Base-by-base conservation (phyloP, 2,329 filamentous ascomycete genomes). In the Amesomyces nigricolor region DNA sequence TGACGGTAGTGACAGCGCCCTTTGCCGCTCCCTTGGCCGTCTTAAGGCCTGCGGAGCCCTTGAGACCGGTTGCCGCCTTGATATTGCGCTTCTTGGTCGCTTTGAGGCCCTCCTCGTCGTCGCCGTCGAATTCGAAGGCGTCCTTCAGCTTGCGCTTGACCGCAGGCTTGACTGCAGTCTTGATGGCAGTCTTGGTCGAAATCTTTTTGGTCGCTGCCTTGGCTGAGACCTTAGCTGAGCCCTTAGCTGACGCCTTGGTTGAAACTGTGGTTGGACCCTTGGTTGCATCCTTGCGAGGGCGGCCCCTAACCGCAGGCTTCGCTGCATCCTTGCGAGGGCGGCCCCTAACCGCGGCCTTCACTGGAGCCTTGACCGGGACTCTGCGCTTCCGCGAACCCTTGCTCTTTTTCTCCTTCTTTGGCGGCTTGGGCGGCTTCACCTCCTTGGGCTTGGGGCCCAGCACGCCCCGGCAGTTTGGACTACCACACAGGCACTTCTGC, bases 401-500 rank as follows among this genome's bases (percentile, higher is more conserved):
- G 5, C 26, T 42, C 16, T 54, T 47, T 30, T 56, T 48, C 14
- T 73, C 72, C 30, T 75, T 71, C 64, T 79, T 80, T n/a, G 52
- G 14, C 39, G 73, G 67, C 62, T 76, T 74, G 30, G 71, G 68
- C 32, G 63, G 66, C 67, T 80, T 82, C 52, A 76, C 72, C 60
- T 81, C 80, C 62, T 81, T 79, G 22, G 79, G 77, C 65, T 81
- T 82, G 7, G 83, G 83, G 0, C 83, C 83, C 37, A 86, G 72
- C 17, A 86, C 77, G 42, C 83, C 83, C 53, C 83, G 80, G 68
- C 83, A 86, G 70, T 86, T 86, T 38, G 73, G 68, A 61, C 78
- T 78, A 58, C 82, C 82, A 67, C 83, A 86, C 29, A 85, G 75
- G 68, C 83, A 86, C 66, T 77, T 79, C 68, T 86, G 83, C 47